Evolutionary conservation across 345 rosid species (phyloP).

Genomic region (Alliaria petiolata): DNA sequence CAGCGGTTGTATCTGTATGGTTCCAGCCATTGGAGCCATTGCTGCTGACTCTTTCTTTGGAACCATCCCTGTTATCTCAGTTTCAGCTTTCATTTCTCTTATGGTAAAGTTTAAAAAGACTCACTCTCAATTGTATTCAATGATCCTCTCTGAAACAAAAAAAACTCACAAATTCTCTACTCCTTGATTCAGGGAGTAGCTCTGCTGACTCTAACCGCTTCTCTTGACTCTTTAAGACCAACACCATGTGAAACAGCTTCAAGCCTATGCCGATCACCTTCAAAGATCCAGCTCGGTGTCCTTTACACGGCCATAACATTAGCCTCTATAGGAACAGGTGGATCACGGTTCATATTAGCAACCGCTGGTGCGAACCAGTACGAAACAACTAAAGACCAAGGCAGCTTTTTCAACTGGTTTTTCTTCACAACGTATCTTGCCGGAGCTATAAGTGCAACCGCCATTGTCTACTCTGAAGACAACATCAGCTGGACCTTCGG

Average conservation of each 20-base stretch:
- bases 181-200: conserved; percentile 28
- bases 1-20: conserved; percentile 34
- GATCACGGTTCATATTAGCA: conserved; percentile 35
- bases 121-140: not conserved
- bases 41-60: conserved; percentile 47
- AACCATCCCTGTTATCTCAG: conserved; percentile 35
- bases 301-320: conserved; percentile 40
- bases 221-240: conserved; percentile 36
- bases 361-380: conserved; percentile 50
- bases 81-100: conserved; percentile 41
- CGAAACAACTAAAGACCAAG: conserved; percentile 31
- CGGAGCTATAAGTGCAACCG: conserved; percentile 26
- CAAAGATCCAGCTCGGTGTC: conserved; percentile 32
- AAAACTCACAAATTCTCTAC: not conserved
- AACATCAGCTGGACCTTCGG: conserved; percentile 50
- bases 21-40: conserved; percentile 40
- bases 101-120: conserved; percentile 26
- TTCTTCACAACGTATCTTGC: conserved; percentile 31
- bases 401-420: conserved; percentile 53
- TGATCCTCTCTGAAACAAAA: not conserved
- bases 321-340: conserved; percentile 32
- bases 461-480: conserved; percentile 41
- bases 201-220: conserved; percentile 38
- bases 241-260: conserved; percentile 29
- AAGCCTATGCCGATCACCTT: conserved; percentile 30